These are phyloP conservation scores for Plenodomus lindquistii DNA, from an alignment of 2,329 filamentous ascomycete species.

Conservation along the genomic window DNA sequence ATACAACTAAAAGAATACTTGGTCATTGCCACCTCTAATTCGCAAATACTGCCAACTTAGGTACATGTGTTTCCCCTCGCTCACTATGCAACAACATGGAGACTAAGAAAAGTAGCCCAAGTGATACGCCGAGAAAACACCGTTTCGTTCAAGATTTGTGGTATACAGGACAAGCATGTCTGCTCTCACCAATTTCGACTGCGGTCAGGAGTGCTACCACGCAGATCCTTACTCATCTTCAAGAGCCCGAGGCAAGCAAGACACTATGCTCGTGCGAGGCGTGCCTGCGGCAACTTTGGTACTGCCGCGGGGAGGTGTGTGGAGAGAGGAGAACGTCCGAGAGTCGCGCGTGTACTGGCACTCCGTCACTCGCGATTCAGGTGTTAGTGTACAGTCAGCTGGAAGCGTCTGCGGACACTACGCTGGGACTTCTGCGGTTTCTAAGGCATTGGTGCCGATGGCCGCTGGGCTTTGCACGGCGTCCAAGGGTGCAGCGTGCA, in stretches of 20 bases:
- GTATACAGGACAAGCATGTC: neutral
- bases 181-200: neutral
- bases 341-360: neutral
- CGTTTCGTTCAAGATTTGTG: neutral
- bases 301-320: neutral
- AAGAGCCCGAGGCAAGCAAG: neutral
- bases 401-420: constrained; percentile 1
- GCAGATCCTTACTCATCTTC: too few relatives aligned
- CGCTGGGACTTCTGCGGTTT: constrained; percentile 22
- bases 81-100: constrained; percentile 9
- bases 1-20: too few relatives aligned
- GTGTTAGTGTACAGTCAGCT: neutral
- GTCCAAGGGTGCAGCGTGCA: constrained; percentile 86
- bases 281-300: neutral
- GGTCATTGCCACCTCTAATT: constrained; percentile 3
- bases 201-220: too few relatives aligned
- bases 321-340: neutral
- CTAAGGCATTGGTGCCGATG: constrained; percentile 28
- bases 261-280: too few relatives aligned
- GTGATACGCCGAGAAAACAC: constrained; percentile 21
- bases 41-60: constrained; percentile 19
- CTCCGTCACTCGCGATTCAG: neutral
- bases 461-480: constrained; percentile 55
- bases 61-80: constrained; percentile 22
- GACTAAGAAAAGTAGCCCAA: constrained; percentile 14